These are phyloP conservation scores for Fusarium subtropicale DNA, from an alignment of 2,329 filamentous ascomycete genomes.

Conservation along the genomic window DNA sequence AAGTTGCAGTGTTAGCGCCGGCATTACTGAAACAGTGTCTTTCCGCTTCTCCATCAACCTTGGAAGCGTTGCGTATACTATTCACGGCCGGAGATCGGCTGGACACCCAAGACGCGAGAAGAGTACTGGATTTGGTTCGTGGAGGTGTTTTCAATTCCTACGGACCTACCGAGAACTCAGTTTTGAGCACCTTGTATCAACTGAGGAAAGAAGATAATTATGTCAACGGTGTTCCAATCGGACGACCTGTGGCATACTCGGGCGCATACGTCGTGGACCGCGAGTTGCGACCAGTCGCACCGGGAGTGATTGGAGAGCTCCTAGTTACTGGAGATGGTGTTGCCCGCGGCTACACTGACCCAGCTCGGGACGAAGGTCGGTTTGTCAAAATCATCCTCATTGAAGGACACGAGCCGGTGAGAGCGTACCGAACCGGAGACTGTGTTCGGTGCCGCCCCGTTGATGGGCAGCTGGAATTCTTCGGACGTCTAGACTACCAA, in stretches of 20 bases:
- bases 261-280: not conserved
- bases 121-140: not conserved
- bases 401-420: not conserved
- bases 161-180: constrained; percentile 1
- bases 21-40: not conserved
- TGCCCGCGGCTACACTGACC: constrained; percentile 1
- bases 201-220: not conserved
- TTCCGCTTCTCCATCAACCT: not conserved
- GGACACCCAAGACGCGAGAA: constrained; percentile 14
- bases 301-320: not conserved
- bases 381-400: not conserved
- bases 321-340: constrained; percentile 2
- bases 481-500: constrained; percentile 44
- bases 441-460: constrained; percentile 32
- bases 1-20: not conserved
- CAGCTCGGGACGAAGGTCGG: not conserved
- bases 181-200: not conserved
- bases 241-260: not conserved
- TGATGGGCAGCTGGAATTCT: constrained; percentile 39
- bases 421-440: constrained; percentile 43
- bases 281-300: not conserved
- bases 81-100: constrained; percentile 40
- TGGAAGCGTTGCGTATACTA: not conserved
- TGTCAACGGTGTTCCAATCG: constrained; percentile 4
- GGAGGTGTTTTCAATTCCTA: constrained; percentile 1